Evolutionary conservation across 2,329 filamentous ascomycete species (phyloP).

Genomic region (Penicillium sp.): DNA sequence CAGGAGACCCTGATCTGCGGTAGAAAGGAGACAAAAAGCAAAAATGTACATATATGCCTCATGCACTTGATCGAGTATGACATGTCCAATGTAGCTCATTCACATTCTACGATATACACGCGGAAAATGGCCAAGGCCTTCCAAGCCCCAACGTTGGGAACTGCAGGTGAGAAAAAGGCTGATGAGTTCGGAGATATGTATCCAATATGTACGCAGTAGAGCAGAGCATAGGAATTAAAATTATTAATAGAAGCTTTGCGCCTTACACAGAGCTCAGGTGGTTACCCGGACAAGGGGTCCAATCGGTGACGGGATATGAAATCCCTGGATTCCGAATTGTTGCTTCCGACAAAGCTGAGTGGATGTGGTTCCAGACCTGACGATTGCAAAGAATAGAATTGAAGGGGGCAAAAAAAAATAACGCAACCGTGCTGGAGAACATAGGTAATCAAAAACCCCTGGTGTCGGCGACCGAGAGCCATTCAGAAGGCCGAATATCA

Average conservation of each 20-base stretch:
- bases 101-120: background rate
- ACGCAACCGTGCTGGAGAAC: conserved; percentile 5
- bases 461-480: conserved; percentile 13
- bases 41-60: conserved; percentile 8
- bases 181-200: background rate
- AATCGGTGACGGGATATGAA: conserved; percentile 2
- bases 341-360: background rate
- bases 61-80: conserved; percentile 2
- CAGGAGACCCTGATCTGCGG: background rate
- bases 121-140: background rate
- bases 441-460: conserved; percentile 2
- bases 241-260: conserved; percentile 11
- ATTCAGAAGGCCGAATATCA: conserved; percentile 9
- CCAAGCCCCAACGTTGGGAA: conserved; percentile 13
- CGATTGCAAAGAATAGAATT: background rate
- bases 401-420: background rate
- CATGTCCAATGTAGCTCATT: background rate
- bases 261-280: conserved; percentile 4
- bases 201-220: conserved; percentile 6
- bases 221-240: conserved; percentile 1
- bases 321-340: conserved; percentile 13
- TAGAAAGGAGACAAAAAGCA: conserved; percentile 1
- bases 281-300: conserved; percentile 3
- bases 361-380: conserved; percentile 5
- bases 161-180: background rate